Evolutionary conservation across 306 rosid species (phyloP).

Genomic region (Herpetospermum pedunculosum): DNA sequence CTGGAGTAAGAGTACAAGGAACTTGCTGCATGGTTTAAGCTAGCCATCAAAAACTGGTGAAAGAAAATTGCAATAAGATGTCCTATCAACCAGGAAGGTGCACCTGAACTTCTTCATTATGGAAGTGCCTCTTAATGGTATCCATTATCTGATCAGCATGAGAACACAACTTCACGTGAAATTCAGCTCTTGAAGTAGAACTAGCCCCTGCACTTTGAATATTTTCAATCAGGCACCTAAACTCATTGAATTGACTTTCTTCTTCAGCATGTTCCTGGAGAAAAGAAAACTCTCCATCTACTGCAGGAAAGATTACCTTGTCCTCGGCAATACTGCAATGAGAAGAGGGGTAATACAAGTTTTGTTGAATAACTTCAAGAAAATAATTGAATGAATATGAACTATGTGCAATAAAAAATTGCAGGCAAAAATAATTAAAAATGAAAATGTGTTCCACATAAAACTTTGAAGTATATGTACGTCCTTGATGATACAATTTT

Average conservation of each 20-base stretch:
- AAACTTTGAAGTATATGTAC: neutral
- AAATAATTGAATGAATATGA: neutral
- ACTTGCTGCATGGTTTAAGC: neutral
- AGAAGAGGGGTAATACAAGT: conserved; percentile 11
- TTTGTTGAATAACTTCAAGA: neutral
- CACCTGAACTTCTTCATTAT: conserved; percentile 93
- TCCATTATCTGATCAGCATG: conserved; percentile 96
- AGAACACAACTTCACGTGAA: conserved; percentile 71
- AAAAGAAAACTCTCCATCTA: conserved; percentile 87
- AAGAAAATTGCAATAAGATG: neutral
- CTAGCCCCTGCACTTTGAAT: conserved; percentile 78
- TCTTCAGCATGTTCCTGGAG: conserved; percentile 82
- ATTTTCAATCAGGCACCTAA: conserved; percentile 74
- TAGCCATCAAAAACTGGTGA: neutral
- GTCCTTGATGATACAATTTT: neutral
- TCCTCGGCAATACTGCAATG: conserved; percentile 94
- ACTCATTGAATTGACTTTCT: conserved; percentile 90
- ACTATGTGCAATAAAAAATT: neutral
- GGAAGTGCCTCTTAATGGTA: conserved; percentile 77
- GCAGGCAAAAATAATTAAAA: neutral
- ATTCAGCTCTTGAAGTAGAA: conserved; percentile 72
- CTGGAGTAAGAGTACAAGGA: neutral
- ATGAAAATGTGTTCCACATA: neutral
- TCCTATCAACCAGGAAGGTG: conserved; percentile 15
- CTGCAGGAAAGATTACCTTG: conserved; percentile 93